Conservation (phyloP, 2,329 filamentous ascomycete species). For the Pestalotiopsis sp. region DNA sequence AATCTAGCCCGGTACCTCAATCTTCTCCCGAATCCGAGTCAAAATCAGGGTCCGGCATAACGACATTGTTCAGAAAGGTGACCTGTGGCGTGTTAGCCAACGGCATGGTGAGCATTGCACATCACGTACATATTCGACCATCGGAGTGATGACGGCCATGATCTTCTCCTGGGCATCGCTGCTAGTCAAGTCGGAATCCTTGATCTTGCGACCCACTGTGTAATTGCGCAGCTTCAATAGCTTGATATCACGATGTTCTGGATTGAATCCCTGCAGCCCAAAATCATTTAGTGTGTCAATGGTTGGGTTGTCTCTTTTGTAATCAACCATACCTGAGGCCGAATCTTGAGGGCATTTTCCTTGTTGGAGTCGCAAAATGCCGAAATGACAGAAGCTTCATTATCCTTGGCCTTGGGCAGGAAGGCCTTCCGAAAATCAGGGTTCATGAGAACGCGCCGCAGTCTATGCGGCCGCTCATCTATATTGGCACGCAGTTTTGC, state of each 20-base stretch:
- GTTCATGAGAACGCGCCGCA: conserved; percentile 69
- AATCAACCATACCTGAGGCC: conserved; percentile 70
- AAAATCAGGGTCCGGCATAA: conserved; percentile 67
- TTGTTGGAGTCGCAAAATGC: conserved; percentile 74
- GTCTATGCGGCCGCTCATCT: conserved; percentile 69
- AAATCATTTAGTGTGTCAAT: not conserved
- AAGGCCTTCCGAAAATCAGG: conserved; percentile 66
- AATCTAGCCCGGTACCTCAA: conserved; percentile 35
- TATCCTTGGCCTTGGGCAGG: conserved; percentile 57
- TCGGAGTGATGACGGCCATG: conserved; percentile 62
- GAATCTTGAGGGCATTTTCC: conserved; percentile 78
- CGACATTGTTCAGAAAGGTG: conserved; percentile 71
- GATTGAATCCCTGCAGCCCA: conserved; percentile 68
- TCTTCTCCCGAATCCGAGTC: conserved; percentile 45
- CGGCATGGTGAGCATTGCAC: not conserved
- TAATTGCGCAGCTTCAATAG: conserved; percentile 81
- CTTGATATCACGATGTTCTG: conserved; percentile 77
- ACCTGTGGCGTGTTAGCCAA: conserved; percentile 47
- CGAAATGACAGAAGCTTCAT: conserved; percentile 55
- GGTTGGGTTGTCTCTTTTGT: not conserved
- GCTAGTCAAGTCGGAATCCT: conserved; percentile 66
- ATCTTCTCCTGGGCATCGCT: conserved; percentile 68
- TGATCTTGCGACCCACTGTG: conserved; percentile 69
- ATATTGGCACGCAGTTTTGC: conserved; percentile 72
- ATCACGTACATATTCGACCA: conserved; percentile 79